Conservation (phyloP, 2,329 filamentous ascomycete species). For the Elsinoe perseae region DNA sequence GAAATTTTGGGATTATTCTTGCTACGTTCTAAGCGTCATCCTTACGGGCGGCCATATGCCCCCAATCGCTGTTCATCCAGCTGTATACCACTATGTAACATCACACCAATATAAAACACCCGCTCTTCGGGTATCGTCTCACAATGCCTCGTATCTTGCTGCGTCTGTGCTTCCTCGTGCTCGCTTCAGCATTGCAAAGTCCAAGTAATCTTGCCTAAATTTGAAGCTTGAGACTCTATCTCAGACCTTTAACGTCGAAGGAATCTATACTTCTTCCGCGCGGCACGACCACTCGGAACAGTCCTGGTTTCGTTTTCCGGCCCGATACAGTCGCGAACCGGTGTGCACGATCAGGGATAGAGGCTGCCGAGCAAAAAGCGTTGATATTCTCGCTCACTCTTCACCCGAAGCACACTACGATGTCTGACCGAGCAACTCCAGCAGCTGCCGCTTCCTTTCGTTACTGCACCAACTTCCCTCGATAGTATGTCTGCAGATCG, state of each 20-base stretch:
- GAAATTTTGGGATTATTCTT: not conserved
- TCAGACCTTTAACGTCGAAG: not conserved
- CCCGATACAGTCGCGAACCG: no score
- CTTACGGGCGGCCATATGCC: not conserved
- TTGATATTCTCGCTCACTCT: no score
- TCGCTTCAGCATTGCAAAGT: not conserved
- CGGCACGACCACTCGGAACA: not conserved
- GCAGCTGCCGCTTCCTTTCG: slow-evolving; percentile 53
- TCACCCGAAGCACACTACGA: not conserved
- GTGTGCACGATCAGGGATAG: no score
- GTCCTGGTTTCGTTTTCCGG: not conserved
- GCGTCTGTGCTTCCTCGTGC: not conserved
- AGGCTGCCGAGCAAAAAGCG: no score
- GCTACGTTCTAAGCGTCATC: slow-evolving; percentile 4
- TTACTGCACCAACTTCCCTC: slow-evolving; percentile 62
- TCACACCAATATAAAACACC: not conserved
- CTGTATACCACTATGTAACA: slow-evolving; percentile 4
- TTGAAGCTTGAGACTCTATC: not conserved
- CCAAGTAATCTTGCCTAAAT: no score
- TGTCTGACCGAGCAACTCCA: slow-evolving; percentile 24
- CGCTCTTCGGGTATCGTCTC: not conserved
- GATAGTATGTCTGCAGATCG: slow-evolving; percentile 55
- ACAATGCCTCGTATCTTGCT: no score
- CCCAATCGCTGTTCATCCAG: not conserved
- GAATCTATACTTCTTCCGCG: not conserved